Evolutionary conservation across 257 asterid genomes (phyloP).

Genomic region (Primulina huaijiensis): DNA sequence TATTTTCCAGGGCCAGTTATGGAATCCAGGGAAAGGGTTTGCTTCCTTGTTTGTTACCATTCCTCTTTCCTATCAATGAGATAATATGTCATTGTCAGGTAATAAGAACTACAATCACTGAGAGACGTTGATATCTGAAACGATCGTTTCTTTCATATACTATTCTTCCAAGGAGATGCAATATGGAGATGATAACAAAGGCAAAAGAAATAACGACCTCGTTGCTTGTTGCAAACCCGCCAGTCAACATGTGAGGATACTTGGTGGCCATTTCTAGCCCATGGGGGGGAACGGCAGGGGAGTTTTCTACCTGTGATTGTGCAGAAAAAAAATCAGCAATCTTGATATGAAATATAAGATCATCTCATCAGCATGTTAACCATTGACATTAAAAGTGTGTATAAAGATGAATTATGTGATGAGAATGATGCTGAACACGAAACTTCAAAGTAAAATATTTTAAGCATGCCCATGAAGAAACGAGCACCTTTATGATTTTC

Average conservation of each 20-base stretch:
- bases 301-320: conserved; percentile 42
- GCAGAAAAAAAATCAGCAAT: conserved; percentile 16
- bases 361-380: not conserved
- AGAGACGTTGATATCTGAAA: not conserved
- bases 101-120: not conserved
- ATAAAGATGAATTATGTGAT: not conserved
- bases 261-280: conserved; percentile 45
- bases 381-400: not conserved
- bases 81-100: conserved; percentile 1
- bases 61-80: conserved; percentile 48
- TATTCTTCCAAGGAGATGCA: not conserved
- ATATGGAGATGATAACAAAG: not conserved
- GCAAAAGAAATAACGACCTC: conserved; percentile 35
- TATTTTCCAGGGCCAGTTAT: conserved; percentile 66
- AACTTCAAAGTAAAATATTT: not conserved
- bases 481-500: conserved; percentile 54
- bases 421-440: not conserved
- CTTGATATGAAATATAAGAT: not conserved
- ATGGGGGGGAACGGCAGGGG: conserved; percentile 41
- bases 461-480: conserved; percentile 14
- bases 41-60: conserved; percentile 45
- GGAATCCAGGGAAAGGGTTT: conserved; percentile 41
- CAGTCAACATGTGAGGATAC: conserved; percentile 44
- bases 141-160: not conserved
- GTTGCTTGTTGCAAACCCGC: conserved; percentile 44